Percentiles rank a stretch among this genome's conserved stretches.
These are phyloP conservation scores for Waitea zeae DNA, from an alignment of 1,284 basidiomycete genomes.

Conservation along the genomic window DNA sequence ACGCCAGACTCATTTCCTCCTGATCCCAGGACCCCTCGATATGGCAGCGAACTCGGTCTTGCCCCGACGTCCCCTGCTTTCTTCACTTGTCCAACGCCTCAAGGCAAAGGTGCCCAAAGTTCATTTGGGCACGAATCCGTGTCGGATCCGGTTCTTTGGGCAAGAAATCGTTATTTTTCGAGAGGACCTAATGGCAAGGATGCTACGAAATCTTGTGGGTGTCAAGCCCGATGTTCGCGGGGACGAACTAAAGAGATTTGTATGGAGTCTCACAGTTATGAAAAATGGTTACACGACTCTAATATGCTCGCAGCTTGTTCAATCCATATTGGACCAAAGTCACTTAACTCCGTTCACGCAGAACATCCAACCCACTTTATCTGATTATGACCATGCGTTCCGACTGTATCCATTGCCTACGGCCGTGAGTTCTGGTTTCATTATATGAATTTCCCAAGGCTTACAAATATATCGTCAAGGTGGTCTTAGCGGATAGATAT, in stretches of 20 bases:
- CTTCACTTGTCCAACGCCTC: slow-evolving; percentile 53
- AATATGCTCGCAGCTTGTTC: slow-evolving; percentile 57
- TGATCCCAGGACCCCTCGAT: slow-evolving; percentile 90
- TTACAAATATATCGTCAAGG: too few relatives aligned
- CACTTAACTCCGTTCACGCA: slow-evolving; percentile 79
- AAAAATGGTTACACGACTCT: slow-evolving; percentile 1
- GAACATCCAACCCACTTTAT: slow-evolving; percentile 73
- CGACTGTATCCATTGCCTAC: slow-evolving; percentile 93
- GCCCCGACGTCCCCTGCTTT: slow-evolving; percentile 68
- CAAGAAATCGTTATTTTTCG: slow-evolving; percentile 93
- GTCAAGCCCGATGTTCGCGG: slow-evolving; percentile 62
- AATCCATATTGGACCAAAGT: slow-evolving; percentile 83
- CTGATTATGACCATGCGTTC: slow-evolving; percentile 87
- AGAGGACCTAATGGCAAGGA: slow-evolving; percentile 86
- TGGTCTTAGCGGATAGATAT: slow-evolving; percentile 94
- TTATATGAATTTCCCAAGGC: slow-evolving; percentile 1
- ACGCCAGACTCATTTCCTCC: slow-evolving; percentile 74
- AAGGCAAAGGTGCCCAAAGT: slow-evolving; percentile 58
- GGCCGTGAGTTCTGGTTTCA: slow-evolving; percentile 33
- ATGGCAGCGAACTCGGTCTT: slow-evolving; percentile 62
- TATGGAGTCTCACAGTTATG: slow-evolving; percentile 15
- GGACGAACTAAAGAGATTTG: slow-evolving; percentile 76
- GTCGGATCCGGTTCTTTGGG: slow-evolving; percentile 87
- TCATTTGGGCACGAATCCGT: slow-evolving; percentile 83
- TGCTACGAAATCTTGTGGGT: slow-evolving; percentile 83